Evolutionary conservation across 2,329 filamentous ascomycete species (phyloP), one percentile per base, ranked within the genome.

Genomic region (Nigrospora oryzae): DNA sequence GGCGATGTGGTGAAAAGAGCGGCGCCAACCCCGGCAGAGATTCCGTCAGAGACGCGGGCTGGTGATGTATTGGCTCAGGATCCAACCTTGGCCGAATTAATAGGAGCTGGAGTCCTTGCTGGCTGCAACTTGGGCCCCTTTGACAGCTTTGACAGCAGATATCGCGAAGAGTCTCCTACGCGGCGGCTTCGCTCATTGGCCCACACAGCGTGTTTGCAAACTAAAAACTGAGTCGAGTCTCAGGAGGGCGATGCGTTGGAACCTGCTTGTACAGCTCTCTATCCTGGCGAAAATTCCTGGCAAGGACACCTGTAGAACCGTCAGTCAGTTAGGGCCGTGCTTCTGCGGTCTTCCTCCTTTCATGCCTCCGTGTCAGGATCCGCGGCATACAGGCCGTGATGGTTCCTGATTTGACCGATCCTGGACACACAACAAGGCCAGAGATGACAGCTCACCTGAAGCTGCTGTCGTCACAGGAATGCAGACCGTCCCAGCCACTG

Each of bases 141-240:
- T 42, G 40, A 42, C 51, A 51, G 56, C 55, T 62, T 60, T 61
- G 55, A 60, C 46, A 52, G 49, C 46, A 46, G 49, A 52, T 49
- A 46, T 53, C 56, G 51, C 51, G 54, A 53, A 52, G 53, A 46
- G 19, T 50, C 50, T 51, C 51, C 50, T 48, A 46, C 43, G 47
- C 38, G 41, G 46, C 35, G 44, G 49, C 38, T 46, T 39, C 38
- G 49, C 47, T 60, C 53, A 63, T 62, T 62, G 59, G 59, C 51
- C 44, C 42, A 46, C 46, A 38, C 13, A 36, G 45, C 47, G 37
- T 50, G 52, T 56, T 56, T 50, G 50, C 59, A 62, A 61, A 61
- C 59, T 60, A 51, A 56, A 41, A 50, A 58, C 51, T 61, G 56
- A 62, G 55, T 61, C 59, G 55, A 55, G 60, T 62, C 53, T 62